Evolutionary conservation across 106 monocot species (phyloP), one percentile per base, ranked within the genome.

Genomic region (Dendrobium huoshanense): DNA sequence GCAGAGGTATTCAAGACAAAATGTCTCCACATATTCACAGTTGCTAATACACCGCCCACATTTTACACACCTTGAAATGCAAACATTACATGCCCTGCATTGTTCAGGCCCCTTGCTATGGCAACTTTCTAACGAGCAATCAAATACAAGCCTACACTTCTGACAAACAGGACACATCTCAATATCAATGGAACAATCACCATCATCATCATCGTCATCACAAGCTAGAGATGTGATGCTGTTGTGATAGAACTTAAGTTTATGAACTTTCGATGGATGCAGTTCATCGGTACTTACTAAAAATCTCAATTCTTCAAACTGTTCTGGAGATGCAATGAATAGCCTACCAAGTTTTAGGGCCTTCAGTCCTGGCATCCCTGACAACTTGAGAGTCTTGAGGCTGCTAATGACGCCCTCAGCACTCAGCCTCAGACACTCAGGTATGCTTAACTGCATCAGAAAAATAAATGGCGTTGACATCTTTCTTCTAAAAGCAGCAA

Each of bases 21-120:
- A 92, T 18, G 88, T 90, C 83, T 92, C 92, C 0, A 74, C 33
- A 72, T 82, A 92, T 43, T n/a, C 58, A 37, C 81, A 73, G 25
- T 90, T 83, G 40, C 81, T 88, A 44, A 92, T 82, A 56, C 92
- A 92, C 77, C 80, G 84, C 61, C 92, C 92, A 80, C 92, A 92
- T 4, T 82, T 78, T n/a, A 80, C 4, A 67, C 92, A 92, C 79
- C 92, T 86, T 17, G 55, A 20, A 24, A 89, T 89, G 79, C 92
- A 92, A 41, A 70, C 42, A 43, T 81, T 79, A 56, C 92, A 92
- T 18, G 87, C 92, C 79, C 87, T 81, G 55, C 92, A 91, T 0
- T 27, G 31, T 25, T 79, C 77, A 9, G 67, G 27, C 40, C 25
- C 78, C 40, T 78, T 61, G 5, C 10, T 67, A 25, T 48, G 77